Base-by-base conservation (phyloP, 805 yeast species). In the Lipomyces starkeyi region DNA sequence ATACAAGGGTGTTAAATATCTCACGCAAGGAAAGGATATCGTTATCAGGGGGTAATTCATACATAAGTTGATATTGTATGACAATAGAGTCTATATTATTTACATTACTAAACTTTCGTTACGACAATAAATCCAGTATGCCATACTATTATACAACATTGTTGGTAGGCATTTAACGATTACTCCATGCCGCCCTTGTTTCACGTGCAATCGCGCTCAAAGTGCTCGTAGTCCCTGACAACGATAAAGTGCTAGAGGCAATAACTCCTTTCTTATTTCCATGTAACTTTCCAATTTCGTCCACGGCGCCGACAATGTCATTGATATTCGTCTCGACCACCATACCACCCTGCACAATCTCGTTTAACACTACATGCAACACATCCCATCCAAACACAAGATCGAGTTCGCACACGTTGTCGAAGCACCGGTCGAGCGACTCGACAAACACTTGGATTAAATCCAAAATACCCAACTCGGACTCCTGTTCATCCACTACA, bases 371-470 rank as follows among this genome's bases (percentile, higher is more conserved):
- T 1, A 97, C 89, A 77, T 94, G 96, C 40, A 94, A 81, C 4
- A 93, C 96, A 79, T 95, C 98, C 98, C 99, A 95, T 20, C 98
- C 98, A 80, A 93, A 94, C n/a, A 95, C 97, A 70, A 95, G 83
- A 79, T 95, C 99, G 73, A 95, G 83, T 77, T 95, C 99, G 78
- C 97, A 93, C 6, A 95, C 99, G 75, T 93, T 93, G 69, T 88
- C 88, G 79, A 95, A 95, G 78, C 99, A 95, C 67, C 90, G 87
- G 77, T 95, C 97, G 72, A 95, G 83, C 63, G 97, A 90, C 78
- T 95, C 98, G 2, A 95, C 99, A 83, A 95, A 94, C 56, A 95
- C 98, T 78, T 95, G 99, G 66, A 95, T 94, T 76, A 95, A 80
- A 78, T 95, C 99, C 58, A 95, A 80, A 59, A 94, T 94, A 1